These are phyloP conservation scores for Quercus cerris DNA, from an alignment of 306 rosid species.

Conservation along the genomic window DNA sequence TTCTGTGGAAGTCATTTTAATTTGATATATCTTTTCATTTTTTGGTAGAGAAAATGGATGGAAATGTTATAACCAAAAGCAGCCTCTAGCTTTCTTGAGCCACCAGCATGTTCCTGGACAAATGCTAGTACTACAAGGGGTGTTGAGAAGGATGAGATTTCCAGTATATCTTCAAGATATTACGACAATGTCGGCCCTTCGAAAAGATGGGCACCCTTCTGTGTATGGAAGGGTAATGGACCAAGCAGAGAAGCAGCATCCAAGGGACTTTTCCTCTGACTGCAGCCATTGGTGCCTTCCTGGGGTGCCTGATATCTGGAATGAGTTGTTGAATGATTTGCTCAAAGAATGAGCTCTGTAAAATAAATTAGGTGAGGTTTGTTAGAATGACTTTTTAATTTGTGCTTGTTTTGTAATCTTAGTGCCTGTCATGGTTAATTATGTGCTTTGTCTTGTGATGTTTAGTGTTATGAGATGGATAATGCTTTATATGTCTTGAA, in stretches of 20 bases:
- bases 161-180: conserved; percentile 84
- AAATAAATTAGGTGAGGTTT: conserved; percentile 29
- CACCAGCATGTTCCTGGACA: conserved; percentile 78
- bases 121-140: conserved; percentile 61
- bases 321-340: conserved; percentile 79
- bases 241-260: conserved; percentile 60
- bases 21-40: background rate
- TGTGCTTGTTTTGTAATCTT: conserved; percentile 23
- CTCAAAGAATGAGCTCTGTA: conserved; percentile 34
- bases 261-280: conserved; percentile 64
- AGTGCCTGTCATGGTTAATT: conserved; percentile 20
- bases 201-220: conserved; percentile 95
- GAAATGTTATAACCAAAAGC: conserved; percentile 87
- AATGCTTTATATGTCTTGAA: conserved; percentile 17
- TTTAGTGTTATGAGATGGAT: conserved; percentile 12
- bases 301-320: conserved; percentile 96
- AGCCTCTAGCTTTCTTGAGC: conserved; percentile 73
- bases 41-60: conserved; percentile 78
- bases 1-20: background rate
- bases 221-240: conserved; percentile 59
- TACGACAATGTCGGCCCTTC: conserved; percentile 73
- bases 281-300: conserved; percentile 99
- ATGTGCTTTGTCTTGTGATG: background rate
- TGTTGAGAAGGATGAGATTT: conserved; percentile 80
- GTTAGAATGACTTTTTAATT: conserved; percentile 25